Conservation (phyloP, 2,329 filamentous ascomycete genomes). For the Alternaria longipes region DNA sequence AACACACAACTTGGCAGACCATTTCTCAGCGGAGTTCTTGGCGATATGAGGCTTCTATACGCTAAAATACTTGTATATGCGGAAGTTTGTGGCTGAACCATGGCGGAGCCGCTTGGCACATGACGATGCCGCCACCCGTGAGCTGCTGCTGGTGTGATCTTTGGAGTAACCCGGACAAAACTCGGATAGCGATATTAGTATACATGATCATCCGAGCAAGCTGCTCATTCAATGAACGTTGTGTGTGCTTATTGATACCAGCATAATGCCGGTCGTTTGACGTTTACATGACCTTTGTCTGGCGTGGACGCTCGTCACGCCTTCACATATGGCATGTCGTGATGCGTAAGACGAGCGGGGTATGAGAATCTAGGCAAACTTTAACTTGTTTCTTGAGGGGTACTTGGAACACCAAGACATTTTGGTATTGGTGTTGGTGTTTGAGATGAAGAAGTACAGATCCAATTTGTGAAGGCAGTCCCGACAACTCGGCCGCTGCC, state of each 20-base stretch:
- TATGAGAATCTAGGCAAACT: not conserved
- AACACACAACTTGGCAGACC: slow-evolving; percentile 13
- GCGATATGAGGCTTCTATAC: not conserved
- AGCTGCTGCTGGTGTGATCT: not conserved
- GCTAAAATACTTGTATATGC: slow-evolving; percentile 4
- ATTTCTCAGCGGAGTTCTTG: slow-evolving; percentile 21
- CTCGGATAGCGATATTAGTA: not conserved
- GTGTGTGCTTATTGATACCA: not conserved
- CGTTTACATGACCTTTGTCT: not conserved
- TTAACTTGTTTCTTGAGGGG: not conserved
- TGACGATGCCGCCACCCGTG: slow-evolving; percentile 9
- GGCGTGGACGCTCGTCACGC: not conserved
- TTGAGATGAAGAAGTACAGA: not conserved
- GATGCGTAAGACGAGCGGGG: not conserved
- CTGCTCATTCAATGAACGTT: not conserved
- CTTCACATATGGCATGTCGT: not conserved
- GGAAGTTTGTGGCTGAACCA: slow-evolving; percentile 14
- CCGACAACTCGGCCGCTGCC: slow-evolving; percentile 3
- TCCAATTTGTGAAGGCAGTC: not conserved
- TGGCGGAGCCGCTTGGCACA: slow-evolving; percentile 25
- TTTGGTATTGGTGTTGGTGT: not conserved
- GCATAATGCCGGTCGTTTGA: not conserved
- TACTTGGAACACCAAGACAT: not conserved
- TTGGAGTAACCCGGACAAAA: not conserved
- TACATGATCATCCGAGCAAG: not conserved